Evolutionary conservation across 140 eudicot species (phyloP).

Genomic region (Flaveria floridana): DNA sequence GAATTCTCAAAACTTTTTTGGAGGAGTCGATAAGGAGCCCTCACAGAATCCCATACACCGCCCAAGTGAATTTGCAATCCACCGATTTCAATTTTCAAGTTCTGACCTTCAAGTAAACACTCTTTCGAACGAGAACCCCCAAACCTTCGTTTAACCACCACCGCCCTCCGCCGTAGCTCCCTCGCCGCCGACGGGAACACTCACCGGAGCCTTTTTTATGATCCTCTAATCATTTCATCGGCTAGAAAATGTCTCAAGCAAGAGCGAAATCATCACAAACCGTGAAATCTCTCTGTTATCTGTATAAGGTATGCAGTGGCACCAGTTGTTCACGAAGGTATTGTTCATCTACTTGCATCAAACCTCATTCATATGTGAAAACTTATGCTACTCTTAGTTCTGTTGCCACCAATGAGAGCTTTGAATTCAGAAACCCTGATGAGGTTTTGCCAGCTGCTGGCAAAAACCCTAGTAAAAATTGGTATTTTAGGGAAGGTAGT

Average conservation of each 20-base stretch:
- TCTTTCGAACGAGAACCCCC: neutral
- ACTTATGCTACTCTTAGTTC: conserved; percentile 26
- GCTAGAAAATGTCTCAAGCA: conserved; percentile 28
- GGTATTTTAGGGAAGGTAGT: conserved; percentile 14
- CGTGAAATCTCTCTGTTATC: conserved; percentile 28
- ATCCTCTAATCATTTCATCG: neutral
- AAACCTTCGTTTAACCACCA: neutral
- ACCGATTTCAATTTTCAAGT: neutral
- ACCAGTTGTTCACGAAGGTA: conserved; percentile 6
- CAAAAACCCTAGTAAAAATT: conserved; percentile 1
- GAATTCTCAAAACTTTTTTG: too few relatives aligned
- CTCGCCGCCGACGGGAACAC: conserved; percentile 15
- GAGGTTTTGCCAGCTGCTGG: too few relatives aligned
- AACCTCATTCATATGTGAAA: conserved; percentile 23
- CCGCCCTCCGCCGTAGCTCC: conserved; percentile 4
- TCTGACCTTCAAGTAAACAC: neutral
- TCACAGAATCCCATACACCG: too few relatives aligned
- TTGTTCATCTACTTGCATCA: neutral
- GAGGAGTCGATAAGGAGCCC: too few relatives aligned
- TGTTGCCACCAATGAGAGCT: conserved; percentile 35
- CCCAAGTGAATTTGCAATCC: neutral
- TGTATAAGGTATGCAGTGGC: conserved; percentile 37
- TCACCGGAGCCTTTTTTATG: conserved; percentile 16
- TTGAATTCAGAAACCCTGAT: conserved; percentile 36
- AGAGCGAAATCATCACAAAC: conserved; percentile 31